These are phyloP conservation scores for Tremella fuciformis DNA, from an alignment of 768 basidiomycete genomes.

Conservation along the genomic window DNA sequence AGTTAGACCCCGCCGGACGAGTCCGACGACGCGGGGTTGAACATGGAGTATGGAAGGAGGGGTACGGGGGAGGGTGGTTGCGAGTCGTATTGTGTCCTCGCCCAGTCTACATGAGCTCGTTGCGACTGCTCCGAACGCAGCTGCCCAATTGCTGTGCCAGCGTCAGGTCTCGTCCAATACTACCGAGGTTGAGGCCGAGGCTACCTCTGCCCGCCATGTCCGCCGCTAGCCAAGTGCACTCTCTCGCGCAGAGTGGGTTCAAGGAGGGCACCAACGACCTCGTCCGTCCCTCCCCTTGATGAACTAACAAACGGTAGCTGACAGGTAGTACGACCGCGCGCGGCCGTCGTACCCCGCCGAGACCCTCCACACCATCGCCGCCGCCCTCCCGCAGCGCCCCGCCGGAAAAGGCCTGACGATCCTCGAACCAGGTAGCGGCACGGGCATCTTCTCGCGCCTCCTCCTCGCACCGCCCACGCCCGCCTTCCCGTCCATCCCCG, in stretches of 20 bases:
- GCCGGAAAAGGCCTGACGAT: conserved; percentile 24
- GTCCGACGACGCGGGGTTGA: too few relatives aligned
- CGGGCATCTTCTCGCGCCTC: conserved; percentile 83
- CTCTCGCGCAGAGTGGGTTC: conserved; percentile 70
- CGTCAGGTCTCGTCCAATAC: too few relatives aligned
- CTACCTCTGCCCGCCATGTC: not conserved
- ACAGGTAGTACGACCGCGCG: conserved; percentile 55
- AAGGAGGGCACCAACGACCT: conserved; percentile 73
- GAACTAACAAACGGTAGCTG: not conserved
- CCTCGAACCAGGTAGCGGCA: conserved; percentile 73
- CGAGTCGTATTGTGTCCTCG: too few relatives aligned
- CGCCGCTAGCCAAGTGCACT: conserved; percentile 57
- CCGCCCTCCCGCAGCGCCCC: conserved; percentile 41
- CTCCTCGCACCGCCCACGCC: conserved; percentile 56
- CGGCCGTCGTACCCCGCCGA: conserved; percentile 76
- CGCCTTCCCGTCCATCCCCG: conserved; percentile 55
- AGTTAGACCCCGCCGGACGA: too few relatives aligned
- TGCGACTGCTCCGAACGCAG: too few relatives aligned
- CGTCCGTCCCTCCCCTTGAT: conserved; percentile 9
- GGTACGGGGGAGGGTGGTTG: too few relatives aligned
- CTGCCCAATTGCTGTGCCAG: too few relatives aligned
- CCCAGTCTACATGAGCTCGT: too few relatives aligned
- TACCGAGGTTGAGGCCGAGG: too few relatives aligned
- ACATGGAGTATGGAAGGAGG: too few relatives aligned
- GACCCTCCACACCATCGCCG: conserved; percentile 63